Evolutionary conservation across 345 rosid genomes (phyloP), one percentile per base, ranked within the genome.

Genomic region (Triadica sebifera): DNA sequence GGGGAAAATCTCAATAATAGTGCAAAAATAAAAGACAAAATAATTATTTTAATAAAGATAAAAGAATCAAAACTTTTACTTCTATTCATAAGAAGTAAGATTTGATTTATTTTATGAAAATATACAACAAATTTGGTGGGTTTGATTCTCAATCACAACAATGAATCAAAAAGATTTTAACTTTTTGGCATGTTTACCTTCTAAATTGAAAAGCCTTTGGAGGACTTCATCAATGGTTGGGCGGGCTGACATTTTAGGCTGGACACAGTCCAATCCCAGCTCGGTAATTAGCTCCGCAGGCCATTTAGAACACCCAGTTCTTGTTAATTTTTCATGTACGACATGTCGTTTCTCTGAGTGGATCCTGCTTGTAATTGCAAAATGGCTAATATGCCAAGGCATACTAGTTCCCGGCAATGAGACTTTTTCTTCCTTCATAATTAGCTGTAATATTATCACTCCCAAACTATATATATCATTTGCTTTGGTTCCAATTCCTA

Each of bases 391-490:
- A 24, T 65, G 69, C 24, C 16, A 45, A 20, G 9, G 34, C 6
- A 45, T 12, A 4, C 8, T 47, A 0, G 17, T 15, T 20, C 70
- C 69, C 0, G 69, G 53, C 53, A 71, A 25, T 17, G 66, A 22
- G 4, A 47, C 55, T 12, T 15, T 45, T 55, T 59, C 55, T 46
- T 57, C 11, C n/a, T 58, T 71, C 74, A 59, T 71, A 3, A 71
- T 71, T 41, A 71, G 11, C 17, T 71, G 74, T 17, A 71, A 17
- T 45, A 59, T 71, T 8, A 71, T 43, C 53, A 58, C 74, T 10
- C 74, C 74, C 13, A 71, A 45, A 46, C 50, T 59, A 22, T 71
- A 59, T 12, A 71, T 60, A 16, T 71, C 74, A 8, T 59, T 47
- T 4, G 66, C n/a, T 59, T 29, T 50, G 19, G 59, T 49, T 51